Conservation (phyloP, 2,329 filamentous ascomycete species). For the Nannizzia gypsea region DNA sequence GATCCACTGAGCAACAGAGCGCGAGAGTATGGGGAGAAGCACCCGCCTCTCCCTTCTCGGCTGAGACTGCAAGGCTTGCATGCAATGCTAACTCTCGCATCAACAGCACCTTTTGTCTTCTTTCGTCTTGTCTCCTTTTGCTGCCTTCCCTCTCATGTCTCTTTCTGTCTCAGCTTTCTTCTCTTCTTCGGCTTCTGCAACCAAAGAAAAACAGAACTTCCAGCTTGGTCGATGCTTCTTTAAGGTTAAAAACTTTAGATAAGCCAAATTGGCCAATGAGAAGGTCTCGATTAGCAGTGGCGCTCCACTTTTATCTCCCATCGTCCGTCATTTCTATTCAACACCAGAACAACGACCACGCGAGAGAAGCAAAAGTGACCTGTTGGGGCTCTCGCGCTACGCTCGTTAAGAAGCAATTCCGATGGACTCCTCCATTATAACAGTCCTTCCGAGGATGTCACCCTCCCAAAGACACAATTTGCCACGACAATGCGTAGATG, state of each 20-base stretch:
- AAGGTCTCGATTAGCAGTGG: not conserved
- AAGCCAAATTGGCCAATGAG: not conserved
- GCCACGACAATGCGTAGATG: not conserved
- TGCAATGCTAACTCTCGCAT: too few species aligned
- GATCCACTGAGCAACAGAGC: not conserved
- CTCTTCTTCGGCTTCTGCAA: not conserved
- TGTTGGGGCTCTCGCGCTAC: not conserved
- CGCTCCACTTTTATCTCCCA: not conserved
- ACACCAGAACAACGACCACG: not conserved
- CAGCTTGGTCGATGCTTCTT: conserved; percentile 4
- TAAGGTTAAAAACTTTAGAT: conserved; percentile 4
- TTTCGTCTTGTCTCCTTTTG: too few species aligned
- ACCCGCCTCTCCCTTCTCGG: not conserved
- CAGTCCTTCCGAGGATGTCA: not conserved
- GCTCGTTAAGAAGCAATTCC: too few species aligned
- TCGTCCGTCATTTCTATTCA: not conserved
- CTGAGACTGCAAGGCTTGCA: not conserved
- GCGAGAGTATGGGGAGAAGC: not conserved
- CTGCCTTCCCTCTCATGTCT: not conserved
- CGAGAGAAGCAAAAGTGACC: not conserved
- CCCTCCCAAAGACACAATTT: not conserved
- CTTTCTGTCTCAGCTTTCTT: not conserved
- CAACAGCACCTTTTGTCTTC: too few species aligned
- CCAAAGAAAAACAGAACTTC: not conserved
- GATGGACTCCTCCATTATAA: not conserved